Percentiles rank a stretch among this genome's conserved stretches.
These are phyloP conservation scores for Lomentospora prolificans DNA, from an alignment of 2,329 filamentous ascomycete species.

Conservation along the genomic window DNA sequence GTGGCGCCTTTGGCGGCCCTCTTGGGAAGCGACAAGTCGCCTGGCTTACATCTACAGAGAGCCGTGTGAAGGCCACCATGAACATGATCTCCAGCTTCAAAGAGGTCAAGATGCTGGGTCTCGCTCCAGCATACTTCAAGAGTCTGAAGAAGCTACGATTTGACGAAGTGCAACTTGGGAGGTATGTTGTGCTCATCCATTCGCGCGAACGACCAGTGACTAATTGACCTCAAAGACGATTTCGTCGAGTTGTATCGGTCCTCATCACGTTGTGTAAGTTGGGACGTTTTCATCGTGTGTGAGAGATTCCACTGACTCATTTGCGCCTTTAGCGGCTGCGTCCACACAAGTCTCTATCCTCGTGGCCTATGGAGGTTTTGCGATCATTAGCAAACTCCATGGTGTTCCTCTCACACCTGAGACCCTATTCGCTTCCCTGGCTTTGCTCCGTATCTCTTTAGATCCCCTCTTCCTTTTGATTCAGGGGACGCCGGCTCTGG, in stretches of 20 bases:
- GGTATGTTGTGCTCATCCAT: background rate
- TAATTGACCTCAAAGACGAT: background rate
- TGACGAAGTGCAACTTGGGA: background rate
- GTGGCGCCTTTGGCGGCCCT: background rate
- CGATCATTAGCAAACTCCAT: background rate
- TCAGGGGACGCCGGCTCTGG: background rate
- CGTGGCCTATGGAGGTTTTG: background rate
- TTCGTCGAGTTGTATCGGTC: background rate
- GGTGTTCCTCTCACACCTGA: background rate
- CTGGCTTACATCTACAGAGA: background rate
- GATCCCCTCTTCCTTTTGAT: conserved; percentile 1
- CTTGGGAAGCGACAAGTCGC: background rate
- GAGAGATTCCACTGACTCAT: too few species aligned
- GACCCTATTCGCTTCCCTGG: background rate
- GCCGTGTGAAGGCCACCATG: background rate
- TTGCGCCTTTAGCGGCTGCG: background rate
- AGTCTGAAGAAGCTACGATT: background rate
- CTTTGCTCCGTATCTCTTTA: background rate
- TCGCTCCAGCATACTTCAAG: background rate
- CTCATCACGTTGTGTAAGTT: background rate
- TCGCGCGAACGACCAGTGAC: background rate
- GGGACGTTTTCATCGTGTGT: too few species aligned
- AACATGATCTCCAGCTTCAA: conserved; percentile 3
- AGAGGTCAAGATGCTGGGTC: conserved; percentile 1
- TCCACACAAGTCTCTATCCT: background rate